Evolutionary conservation across 202 grass and related monocot genomes (phyloP), one percentile per base, ranked within the genome.

Genomic region (Elaeis oleifera): DNA sequence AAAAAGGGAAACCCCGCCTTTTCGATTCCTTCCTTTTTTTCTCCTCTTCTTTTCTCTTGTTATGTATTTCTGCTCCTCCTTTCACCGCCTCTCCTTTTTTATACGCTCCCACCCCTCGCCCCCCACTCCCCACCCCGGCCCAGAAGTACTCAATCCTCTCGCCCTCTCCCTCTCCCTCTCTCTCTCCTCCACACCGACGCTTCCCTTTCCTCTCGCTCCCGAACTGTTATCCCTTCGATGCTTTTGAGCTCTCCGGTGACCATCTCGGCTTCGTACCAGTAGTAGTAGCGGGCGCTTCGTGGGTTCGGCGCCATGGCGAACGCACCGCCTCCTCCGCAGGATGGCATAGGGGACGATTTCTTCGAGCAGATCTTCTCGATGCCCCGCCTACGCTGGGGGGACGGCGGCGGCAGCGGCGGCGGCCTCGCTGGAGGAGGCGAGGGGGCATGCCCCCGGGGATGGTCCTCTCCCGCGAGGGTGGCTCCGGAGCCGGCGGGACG

Each of bases 311-410:
- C 5, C 55, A 67, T 71, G 67, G 60, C 50, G 18, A 84, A 76
- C 68, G 76, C 79, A 74, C 79, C 64, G 29, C 86, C 78, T 55
- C 73, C 78, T 1, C 73, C 56, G 55, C 27, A 80, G 63, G 83
- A 99, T 36, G 70, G 59, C 15, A 53, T 73, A 63, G 59, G 26
- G 5, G 95, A 99, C 5, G 95, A 94, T 55, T 94, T 99, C 72
- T 59, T 94, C 51, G 89, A 99, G 59, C 88, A 99, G 76, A 84
- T 99, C 81, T 77, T 99, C 59, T 82, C 85, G 29, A 76, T 73
- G 20, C 68, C 53, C 32, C 75, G 20, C 78, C 88, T 72, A 71
- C 22, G 68, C 59, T 23, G 32, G 39, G 27, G 81, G 19, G 60
- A 67, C 56, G 71, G 68, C 60, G 70, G 69, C 11, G 51, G 56